A percentile compares a stretch with the other conserved stretches of the same genome.
These are phyloP conservation scores for Aspergillus novofumigatus DNA, from an alignment of 2,329 filamentous ascomycete genomes.

Conservation along the genomic window DNA sequence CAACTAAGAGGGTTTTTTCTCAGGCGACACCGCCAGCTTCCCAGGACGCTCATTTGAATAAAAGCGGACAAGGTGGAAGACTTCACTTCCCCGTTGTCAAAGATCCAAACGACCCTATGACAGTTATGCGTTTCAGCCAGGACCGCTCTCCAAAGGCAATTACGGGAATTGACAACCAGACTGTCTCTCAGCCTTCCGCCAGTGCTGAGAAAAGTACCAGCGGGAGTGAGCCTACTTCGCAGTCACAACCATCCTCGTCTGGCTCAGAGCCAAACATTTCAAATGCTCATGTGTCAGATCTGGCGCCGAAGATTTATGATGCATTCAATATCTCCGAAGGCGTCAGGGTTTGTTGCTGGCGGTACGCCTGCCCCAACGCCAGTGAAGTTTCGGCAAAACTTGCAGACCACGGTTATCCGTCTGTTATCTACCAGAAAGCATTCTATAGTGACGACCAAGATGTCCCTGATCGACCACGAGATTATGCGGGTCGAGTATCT, in stretches of 20 bases:
- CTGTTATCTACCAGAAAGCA: conserved; percentile 76
- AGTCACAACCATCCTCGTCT: conserved; percentile 18
- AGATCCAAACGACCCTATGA: conserved; percentile 63
- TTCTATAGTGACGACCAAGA: conserved; percentile 82
- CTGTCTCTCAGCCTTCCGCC: conserved; percentile 3
- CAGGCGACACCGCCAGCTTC: conserved; percentile 21
- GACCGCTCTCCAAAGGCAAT: conserved; percentile 51
- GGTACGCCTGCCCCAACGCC: conserved; percentile 21
- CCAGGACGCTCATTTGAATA: conserved; percentile 23
- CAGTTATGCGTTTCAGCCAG: conserved; percentile 64
- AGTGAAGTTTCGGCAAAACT: conserved; percentile 55
- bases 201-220: conserved; percentile 4
- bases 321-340: conserved; percentile 26
- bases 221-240: conserved; percentile 12
- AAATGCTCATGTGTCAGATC: conserved; percentile 16
- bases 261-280: conserved; percentile 4
- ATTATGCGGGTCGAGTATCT: conserved; percentile 87
- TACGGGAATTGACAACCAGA: conserved; percentile 12
- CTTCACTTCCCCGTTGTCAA: conserved; percentile 74
- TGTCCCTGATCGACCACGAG: conserved; percentile 69
- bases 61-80: conserved; percentile 37
- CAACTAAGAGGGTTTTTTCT: conserved; percentile 11
- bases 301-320: conserved; percentile 20
- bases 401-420: conserved; percentile 53
- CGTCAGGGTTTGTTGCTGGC: conserved; percentile 23